Base-by-base conservation (phyloP, 2,329 filamentous ascomycete genomes). In the Pseudogymnoascus sp. region DNA sequence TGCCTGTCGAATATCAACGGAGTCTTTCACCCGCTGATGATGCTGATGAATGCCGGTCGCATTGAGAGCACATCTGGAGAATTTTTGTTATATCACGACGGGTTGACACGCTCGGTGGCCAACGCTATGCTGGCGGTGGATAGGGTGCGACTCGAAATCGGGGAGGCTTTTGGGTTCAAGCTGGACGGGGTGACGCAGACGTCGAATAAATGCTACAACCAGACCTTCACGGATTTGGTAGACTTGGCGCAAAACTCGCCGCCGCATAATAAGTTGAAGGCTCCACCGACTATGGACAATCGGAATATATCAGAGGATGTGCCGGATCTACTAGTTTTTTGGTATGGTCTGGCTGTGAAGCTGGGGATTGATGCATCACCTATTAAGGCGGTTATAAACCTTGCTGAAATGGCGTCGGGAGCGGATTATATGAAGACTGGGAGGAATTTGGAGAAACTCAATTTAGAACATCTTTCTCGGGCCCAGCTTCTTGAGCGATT, bases 21-120 rank as follows among this genome's bases (percentile, higher is more conserved):
- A 12, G 67, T 69, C 6, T 68, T 70, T 28, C 68, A 70, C 61
- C 67, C 68, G 3, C 60, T 68, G 14, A 68, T 69, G 66, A 65
- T 69, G 63, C 59, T 70, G 8, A 65, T 70, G 66, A 70, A 70
- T 57, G 67, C 65, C 3, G 68, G 68, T 11, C 67, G 68, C 22
- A 70, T 70, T 28, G 68, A 70, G 58, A 67, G 61, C 59, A 69
- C 68, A 1, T 63, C 7, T 1, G 68, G 68, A 11, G 65, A 66
- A 35, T 70, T 70, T 37, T 41, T 66, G 8, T 39, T 69, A 62
- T 39, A 54, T 22, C 47, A 54, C 16, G 47, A 54, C 11, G 47
- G 47, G 11, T 16, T 54, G 5, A 54, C 47, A 2, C 47, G 47
- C 2, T 54, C 47, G 2, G 47, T 54, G 9, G 47, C 47, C n/a